Conservation (phyloP, 345 rosid species). For the Melaleuca alternifolia region DNA sequence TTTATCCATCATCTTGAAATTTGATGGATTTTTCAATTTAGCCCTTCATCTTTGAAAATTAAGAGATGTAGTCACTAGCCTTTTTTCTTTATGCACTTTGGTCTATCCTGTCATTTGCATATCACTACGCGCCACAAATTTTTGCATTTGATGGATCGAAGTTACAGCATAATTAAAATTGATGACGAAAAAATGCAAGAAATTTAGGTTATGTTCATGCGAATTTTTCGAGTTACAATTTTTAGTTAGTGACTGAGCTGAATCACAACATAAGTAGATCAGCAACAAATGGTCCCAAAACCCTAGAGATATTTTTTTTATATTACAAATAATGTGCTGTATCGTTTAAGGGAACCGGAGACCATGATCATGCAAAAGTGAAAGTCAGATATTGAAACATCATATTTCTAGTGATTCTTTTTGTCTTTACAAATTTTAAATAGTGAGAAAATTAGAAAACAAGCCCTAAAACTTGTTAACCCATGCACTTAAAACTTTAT, state of each 20-base stretch:
- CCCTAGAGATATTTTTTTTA: background rate
- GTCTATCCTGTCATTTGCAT: background rate
- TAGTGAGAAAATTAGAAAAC: background rate
- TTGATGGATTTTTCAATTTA: background rate
- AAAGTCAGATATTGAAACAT: background rate
- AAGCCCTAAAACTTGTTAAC: background rate
- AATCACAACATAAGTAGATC: background rate
- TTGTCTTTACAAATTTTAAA: background rate
- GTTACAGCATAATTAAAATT: background rate
- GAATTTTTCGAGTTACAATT: background rate
- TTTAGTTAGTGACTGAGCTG: background rate
- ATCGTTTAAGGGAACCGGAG: background rate
- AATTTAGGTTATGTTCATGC: background rate
- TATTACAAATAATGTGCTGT: background rate
- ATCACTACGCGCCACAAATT: background rate
- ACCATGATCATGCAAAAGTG: background rate
- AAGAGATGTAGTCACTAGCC: background rate
- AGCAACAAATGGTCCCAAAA: background rate
- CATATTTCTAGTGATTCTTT: background rate
- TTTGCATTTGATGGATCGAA: background rate
- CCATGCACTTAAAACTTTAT: background rate
- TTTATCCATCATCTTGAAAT: background rate
- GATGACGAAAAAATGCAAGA: background rate
- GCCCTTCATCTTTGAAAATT: background rate
- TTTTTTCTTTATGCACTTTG: background rate